Evolutionary conservation across 2,329 filamentous ascomycete species (phyloP).

Genomic region (Cercospora brassicicola): DNA sequence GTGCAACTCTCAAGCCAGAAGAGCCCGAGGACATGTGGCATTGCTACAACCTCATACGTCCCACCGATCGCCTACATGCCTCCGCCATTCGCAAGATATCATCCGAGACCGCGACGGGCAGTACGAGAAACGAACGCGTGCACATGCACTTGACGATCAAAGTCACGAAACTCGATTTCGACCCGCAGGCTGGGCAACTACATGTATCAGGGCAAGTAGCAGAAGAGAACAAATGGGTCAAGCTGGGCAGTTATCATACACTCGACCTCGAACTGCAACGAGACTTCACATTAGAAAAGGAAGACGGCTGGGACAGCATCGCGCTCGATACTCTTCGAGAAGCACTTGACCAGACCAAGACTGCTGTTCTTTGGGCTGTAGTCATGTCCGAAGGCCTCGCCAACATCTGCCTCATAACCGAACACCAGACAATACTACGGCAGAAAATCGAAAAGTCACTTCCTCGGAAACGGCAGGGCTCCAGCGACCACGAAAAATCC

Average conservation of each 20-base stretch:
- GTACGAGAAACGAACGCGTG: slow-evolving; percentile 61
- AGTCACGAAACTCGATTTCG: slow-evolving; percentile 68
- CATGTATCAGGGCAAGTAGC: slow-evolving; percentile 67
- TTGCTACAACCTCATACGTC: slow-evolving; percentile 70
- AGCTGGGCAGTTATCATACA: slow-evolving; percentile 67
- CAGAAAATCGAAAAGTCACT: slow-evolving; percentile 67
- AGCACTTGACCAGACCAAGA: slow-evolving; percentile 73
- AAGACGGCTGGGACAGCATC: slow-evolving; percentile 84
- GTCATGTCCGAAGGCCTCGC: slow-evolving; percentile 89
- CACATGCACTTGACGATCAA: slow-evolving; percentile 65
- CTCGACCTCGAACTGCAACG: slow-evolving; percentile 83
- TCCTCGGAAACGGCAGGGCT: slow-evolving; percentile 66
- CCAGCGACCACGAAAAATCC: slow-evolving; percentile 62
- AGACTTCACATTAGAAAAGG: slow-evolving; percentile 85
- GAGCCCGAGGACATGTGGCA: slow-evolving; percentile 81
- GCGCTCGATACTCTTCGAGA: slow-evolving; percentile 75
- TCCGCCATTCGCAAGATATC: slow-evolving; percentile 66
- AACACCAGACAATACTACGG: slow-evolving; percentile 74
- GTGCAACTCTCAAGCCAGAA: slow-evolving; percentile 66
- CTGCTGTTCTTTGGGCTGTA: slow-evolving; percentile 81
- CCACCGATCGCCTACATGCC: slow-evolving; percentile 64
- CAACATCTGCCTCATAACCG: slow-evolving; percentile 79
- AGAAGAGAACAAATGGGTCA: slow-evolving; percentile 66
- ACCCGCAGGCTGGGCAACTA: slow-evolving; percentile 65
- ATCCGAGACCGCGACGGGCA: slow-evolving; percentile 61